Conservation (phyloP, 1,139 yeast species). For the Pichia sp. region DNA sequence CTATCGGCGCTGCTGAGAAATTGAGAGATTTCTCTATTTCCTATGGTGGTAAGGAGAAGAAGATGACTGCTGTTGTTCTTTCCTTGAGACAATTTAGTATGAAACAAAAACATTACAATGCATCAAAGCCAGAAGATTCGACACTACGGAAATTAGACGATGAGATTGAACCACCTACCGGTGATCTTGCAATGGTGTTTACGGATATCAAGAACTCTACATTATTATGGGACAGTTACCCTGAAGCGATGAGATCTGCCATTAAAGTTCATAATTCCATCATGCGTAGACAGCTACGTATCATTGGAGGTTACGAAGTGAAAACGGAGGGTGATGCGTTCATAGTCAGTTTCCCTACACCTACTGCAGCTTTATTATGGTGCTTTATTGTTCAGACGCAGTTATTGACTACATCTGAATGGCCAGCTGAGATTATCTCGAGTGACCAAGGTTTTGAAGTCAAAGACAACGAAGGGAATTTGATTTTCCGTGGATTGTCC, state of each 20-base stretch:
- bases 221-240: constrained; percentile 85
- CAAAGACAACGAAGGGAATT: constrained; percentile 54
- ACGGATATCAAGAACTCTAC: constrained; percentile 97
- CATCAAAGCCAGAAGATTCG: constrained; percentile 62
- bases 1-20: constrained; percentile 90
- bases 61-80: constrained; percentile 73
- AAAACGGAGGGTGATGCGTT: constrained; percentile 99
- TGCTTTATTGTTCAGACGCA: constrained; percentile 90
- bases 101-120: constrained; percentile 40
- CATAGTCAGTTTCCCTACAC: constrained; percentile 96
- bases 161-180: constrained; percentile 93
- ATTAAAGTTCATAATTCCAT: constrained; percentile 88
- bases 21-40: constrained; percentile 91
- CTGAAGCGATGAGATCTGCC: constrained; percentile 94
- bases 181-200: constrained; percentile 90
- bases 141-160: constrained; percentile 77
- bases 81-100: constrained; percentile 46
- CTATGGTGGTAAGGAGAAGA: constrained; percentile 76
- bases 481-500: constrained; percentile 78
- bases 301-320: constrained; percentile 96
- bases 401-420: constrained; percentile 67
- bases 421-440: constrained; percentile 92
- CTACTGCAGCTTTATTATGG: constrained; percentile 88
- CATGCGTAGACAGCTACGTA: constrained; percentile 89
- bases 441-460: constrained; percentile 82